phyloP scores from a whole-genome alignment of 2,329 filamentous ascomycete species.

The Fusarium xylarioides region DNA sequence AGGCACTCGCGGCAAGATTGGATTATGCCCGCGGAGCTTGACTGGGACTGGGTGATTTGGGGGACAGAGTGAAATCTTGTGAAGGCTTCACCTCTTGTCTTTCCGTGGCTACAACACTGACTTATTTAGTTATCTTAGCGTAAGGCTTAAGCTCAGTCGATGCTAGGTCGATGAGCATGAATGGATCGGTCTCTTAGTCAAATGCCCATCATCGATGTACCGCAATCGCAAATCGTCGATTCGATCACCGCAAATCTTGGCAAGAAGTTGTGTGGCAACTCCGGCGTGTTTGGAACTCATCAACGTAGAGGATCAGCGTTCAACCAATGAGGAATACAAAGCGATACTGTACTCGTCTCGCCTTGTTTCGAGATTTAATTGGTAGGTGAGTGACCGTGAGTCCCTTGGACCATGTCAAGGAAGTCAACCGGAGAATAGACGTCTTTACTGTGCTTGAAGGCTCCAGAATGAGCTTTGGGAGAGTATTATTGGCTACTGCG shows the following conservation, averaged over 20 bases:
- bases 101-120: not conserved
- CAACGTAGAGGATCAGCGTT: not conserved
- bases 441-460: not conserved
- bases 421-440: not conserved
- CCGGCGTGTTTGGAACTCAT: not conserved
- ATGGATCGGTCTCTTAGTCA: not conserved
- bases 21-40: not conserved
- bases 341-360: not conserved
- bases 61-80: not conserved
- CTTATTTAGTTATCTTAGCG: not conserved
- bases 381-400: not conserved
- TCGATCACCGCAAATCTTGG: not conserved
- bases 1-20: not conserved
- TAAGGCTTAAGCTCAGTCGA: not conserved
- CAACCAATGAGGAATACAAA: not conserved
- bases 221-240: not conserved
- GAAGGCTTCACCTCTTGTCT: not conserved
- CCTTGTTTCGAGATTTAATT: not conserved
- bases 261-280: not conserved
- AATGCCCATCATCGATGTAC: not conserved
- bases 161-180: not conserved
- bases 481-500: not conserved
- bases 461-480: not conserved
- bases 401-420: not conserved
- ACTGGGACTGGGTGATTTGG: too few species aligned